A percentile compares a stretch with the other conserved stretches of the same genome.
Evolutionary conservation across 1,139 yeast genomes (phyloP).

Genomic region (Saccharomyces hybrid): DNA sequence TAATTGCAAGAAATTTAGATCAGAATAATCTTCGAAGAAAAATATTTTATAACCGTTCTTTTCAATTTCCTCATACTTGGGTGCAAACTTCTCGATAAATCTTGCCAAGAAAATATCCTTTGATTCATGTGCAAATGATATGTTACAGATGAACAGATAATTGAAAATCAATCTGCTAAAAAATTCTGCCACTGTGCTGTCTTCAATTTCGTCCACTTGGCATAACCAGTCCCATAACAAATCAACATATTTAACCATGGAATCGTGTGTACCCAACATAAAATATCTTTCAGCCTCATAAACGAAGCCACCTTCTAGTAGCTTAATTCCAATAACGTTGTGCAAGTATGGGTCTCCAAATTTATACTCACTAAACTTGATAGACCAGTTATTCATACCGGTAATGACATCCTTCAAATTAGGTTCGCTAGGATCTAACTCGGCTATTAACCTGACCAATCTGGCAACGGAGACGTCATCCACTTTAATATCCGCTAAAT

Average conservation of each 20-base stretch:
- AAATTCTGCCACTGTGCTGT: conserved; percentile 35
- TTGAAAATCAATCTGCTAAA: conserved; percentile 60
- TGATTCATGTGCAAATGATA: conserved; percentile 48
- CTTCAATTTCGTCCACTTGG: conserved; percentile 28
- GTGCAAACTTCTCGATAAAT: conserved; percentile 32
- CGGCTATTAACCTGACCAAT: conserved; percentile 29
- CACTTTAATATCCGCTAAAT: conserved; percentile 40
- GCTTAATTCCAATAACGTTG: conserved; percentile 62
- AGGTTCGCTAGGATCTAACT: conserved; percentile 46
- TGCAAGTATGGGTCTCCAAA: conserved; percentile 74
- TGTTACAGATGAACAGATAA: conserved; percentile 56
- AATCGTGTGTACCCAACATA: conserved; percentile 57
- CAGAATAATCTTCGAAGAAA: conserved; percentile 31
- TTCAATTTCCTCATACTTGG: conserved; percentile 13
- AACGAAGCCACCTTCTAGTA: conserved; percentile 36
- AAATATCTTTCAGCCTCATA: conserved; percentile 55
- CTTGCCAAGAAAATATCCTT: conserved; percentile 26
- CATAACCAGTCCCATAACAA: conserved; percentile 53
- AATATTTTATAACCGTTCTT: conserved; percentile 25
- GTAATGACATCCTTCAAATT: conserved; percentile 58
- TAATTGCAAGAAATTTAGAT: conserved; percentile 65
- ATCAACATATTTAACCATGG: conserved; percentile 46
- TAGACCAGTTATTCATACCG: conserved; percentile 60
- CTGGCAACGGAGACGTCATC: conserved; percentile 38
- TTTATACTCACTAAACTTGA: conserved; percentile 39